Base-by-base conservation (phyloP, 169 alveolate genomes). In the Eimeria tenella region DNA sequence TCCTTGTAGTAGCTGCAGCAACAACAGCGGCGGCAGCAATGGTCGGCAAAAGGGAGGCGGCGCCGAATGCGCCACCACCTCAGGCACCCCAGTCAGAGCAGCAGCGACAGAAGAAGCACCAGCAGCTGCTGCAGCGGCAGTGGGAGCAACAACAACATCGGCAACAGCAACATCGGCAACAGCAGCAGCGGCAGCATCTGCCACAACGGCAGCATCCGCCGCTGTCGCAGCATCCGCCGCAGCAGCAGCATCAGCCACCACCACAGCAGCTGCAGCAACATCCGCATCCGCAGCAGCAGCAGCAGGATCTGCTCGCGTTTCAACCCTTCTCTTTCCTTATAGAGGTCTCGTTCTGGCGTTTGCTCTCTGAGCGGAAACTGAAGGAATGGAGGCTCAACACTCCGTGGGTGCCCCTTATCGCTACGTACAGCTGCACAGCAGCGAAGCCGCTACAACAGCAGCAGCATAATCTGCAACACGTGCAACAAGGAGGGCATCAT, bases 341-440 rank as follows among this genome's bases (percentile, higher is more conserved):
- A 5, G 94, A 88, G 60, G 50, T 88, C 74, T 88, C 94, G 11
- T 88, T 88, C 58, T 88, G 94, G 94, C 73, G 63, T 49, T 9
- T 19, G 25, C 65, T 88, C 50, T 62, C 77, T 3, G 94, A 88
- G 74, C 58, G 62, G 52, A 88, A 88, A 42, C 87, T 88, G 49
- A 81, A 63, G 17, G 88, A 71, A 42, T 88, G 94, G 94, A 52
- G 94, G 62, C 88, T 88, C 5, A 65, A 71, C 60, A 88, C 94
- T 50, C 94, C 94, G 49, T 88, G 94, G 94, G 77, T 73, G 56
- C 94, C 94, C 15, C n/a, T 88, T 31, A 5, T 88, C 49, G 94
- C 88, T 23, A 25, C 71, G 58, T 53, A 70, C 58, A 55, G 62
- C n/a, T 50, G 87, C 21, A 74, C 83, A 25, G 83, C 75, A 71